phyloP scores from a whole-genome alignment of 2,329 filamentous ascomycete genomes.

The Epichloe baconii region DNA sequence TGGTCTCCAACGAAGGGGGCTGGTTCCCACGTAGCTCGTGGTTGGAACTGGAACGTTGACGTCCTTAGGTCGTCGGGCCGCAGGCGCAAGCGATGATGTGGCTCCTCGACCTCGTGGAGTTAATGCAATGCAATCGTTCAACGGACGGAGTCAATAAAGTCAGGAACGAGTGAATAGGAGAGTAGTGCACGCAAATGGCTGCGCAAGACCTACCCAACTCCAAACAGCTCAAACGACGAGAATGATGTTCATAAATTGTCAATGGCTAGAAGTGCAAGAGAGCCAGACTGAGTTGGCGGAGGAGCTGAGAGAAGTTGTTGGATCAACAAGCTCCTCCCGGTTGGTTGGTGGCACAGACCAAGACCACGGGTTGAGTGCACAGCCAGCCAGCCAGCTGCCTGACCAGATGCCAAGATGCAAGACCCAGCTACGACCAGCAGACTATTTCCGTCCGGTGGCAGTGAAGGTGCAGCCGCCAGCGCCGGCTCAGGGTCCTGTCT shows the following conservation, averaged over 20 bases:
- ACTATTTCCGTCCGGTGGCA: too few relatives aligned
- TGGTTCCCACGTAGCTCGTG: neutral
- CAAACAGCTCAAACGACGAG: neutral
- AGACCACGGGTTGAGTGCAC: too few relatives aligned
- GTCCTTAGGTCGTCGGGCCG: neutral
- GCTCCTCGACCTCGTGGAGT: neutral
- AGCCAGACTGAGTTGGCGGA: too few relatives aligned
- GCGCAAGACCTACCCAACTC: neutral
- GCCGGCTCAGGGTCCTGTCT: too few relatives aligned
- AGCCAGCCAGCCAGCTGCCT: too few relatives aligned
- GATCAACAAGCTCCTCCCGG: too few relatives aligned
- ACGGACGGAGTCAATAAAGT: neutral
- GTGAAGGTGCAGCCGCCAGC: too few relatives aligned
- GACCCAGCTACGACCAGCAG: too few relatives aligned
- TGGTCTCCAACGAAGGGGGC: neutral
- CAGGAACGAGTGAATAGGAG: neutral
- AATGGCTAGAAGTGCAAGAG: neutral
- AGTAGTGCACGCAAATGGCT: neutral
- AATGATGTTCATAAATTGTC: neutral
- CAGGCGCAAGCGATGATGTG: neutral
- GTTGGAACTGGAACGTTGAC: neutral
- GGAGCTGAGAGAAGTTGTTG: too few relatives aligned
- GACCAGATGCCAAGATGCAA: too few relatives aligned
- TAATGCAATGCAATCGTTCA: neutral
- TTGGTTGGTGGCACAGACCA: too few relatives aligned